Evolutionary conservation across 1,284 basidiomycete genomes (phyloP).

Genomic region (Tilletia indica): DNA sequence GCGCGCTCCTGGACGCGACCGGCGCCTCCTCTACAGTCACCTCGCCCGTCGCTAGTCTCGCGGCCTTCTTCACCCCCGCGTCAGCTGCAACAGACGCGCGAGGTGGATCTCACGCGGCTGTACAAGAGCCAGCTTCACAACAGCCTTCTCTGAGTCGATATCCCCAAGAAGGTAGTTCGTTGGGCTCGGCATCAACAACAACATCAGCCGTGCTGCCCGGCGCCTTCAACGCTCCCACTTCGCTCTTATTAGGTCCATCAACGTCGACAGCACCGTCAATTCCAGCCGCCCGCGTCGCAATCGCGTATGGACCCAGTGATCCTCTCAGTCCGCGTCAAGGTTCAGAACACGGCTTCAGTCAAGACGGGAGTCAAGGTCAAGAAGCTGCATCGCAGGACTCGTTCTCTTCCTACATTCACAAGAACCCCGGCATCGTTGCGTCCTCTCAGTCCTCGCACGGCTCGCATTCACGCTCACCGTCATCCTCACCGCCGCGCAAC

Average conservation of each 20-base stretch:
- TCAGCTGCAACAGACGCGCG: not conserved
- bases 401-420: conserved; percentile 16
- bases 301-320: not conserved
- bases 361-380: conserved; percentile 11
- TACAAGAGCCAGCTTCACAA: no score
- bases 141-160: no score
- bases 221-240: no score
- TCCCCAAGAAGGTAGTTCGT: no score
- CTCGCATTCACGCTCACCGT: not conserved
- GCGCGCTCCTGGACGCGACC: not conserved
- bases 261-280: no score
- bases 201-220: no score
- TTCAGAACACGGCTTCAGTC: conserved; percentile 4
- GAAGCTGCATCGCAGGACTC: conserved; percentile 2
- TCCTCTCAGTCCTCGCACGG: conserved; percentile 5
- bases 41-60: not conserved
- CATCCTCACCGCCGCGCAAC: not conserved
- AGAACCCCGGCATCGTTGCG: conserved; percentile 12
- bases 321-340: not conserved
- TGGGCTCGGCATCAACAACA: no score
- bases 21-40: not conserved
- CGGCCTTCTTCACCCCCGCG: not conserved
- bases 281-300: no score
- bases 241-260: no score
- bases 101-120: no score